Conservation (phyloP, 116 monocot species). For the Phalaenopsis hybrid region DNA sequence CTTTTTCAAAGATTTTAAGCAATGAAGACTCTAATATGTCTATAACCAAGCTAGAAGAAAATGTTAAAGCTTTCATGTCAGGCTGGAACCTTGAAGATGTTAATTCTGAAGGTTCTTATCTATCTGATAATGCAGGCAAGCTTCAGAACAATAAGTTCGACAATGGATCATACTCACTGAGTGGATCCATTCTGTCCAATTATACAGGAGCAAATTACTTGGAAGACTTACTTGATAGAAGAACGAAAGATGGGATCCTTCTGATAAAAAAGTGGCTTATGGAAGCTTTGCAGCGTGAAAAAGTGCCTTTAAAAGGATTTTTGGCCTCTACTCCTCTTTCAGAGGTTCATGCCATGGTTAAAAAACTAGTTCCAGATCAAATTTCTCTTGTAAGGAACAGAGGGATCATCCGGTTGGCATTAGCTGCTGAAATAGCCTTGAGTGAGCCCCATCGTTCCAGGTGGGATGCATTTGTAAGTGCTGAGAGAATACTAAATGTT, state of each 20-base stretch:
- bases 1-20: slow-evolving; percentile 37
- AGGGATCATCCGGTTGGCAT: slow-evolving; percentile 71
- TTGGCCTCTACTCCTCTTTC: slow-evolving; percentile 27
- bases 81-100: slow-evolving; percentile 59
- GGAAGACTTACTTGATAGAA: slow-evolving; percentile 73
- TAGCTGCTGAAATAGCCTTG: slow-evolving; percentile 58
- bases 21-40: slow-evolving; percentile 24
- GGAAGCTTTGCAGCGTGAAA: slow-evolving; percentile 75
- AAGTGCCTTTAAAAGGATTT: slow-evolving; percentile 54
- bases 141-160: slow-evolving; percentile 6
- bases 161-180: slow-evolving; percentile 23
- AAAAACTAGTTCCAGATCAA: slow-evolving; percentile 52
- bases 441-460: slow-evolving; percentile 62
- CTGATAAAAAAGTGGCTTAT: slow-evolving; percentile 93
- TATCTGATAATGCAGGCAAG: slow-evolving; percentile 21
- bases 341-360: slow-evolving; percentile 53
- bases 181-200: slow-evolving; percentile 63
- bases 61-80: slow-evolving; percentile 53
- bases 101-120: slow-evolving; percentile 18
- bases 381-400: slow-evolving; percentile 62
- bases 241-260: slow-evolving; percentile 66
- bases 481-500: slow-evolving; percentile 73
- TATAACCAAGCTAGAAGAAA: slow-evolving; percentile 34
- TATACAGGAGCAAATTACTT: slow-evolving; percentile 50
- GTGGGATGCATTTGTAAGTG: slow-evolving; percentile 94